Base-by-base conservation (phyloP, 2,329 filamentous ascomycete species). In the Colletotrichum eleusines region DNA sequence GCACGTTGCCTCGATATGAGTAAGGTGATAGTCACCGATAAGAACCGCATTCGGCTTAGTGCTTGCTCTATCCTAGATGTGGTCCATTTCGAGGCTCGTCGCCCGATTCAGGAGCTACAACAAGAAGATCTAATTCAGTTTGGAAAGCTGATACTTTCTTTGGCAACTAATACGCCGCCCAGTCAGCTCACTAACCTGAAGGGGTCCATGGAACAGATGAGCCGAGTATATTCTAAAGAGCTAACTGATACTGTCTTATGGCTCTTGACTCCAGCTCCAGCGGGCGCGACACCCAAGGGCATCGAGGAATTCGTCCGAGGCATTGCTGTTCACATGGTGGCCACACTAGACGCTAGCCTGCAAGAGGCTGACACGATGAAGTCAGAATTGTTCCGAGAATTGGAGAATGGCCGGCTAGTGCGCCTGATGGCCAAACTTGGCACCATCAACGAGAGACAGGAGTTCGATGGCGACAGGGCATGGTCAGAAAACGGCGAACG, bases 401-500 rank as follows among this genome's bases (percentile, higher is more conserved):
- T 98, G 7, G 96, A 98, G 78, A 98, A 98, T 76, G 95, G 92
- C 12, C 90, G 96, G 16, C 82, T 97, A 1, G 92, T 94, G 35
- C 92, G 96, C 20, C 84, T 97, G 69, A 86, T 94, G 77, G 81
- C 87, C 78, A 99, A 99, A 79, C 84, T 99, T 51, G 94, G 93
- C 72, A 88, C 93, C 69, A 90, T 99, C 78, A 96, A 96, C 77
- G 96, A 99, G 80, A 90, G 96, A 14, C 93, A 92, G 1, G 95
- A 98, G 77, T 92, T 92, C 72, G 92, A 94, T 63, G 90, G 90
- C 50, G 92, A 95, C 72, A 84, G 87, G 0, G 86, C 89, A 59
- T 99, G 96, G 95, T 93, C 94, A 5, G 95, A 98, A 80, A 96
- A 93, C 58, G 95, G 95, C 33, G 94, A 97, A 76, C 90, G 95